These are phyloP conservation scores for Cardamine chenopodiifolia DNA, from an alignment of 345 rosid genomes.

Conservation along the genomic window DNA sequence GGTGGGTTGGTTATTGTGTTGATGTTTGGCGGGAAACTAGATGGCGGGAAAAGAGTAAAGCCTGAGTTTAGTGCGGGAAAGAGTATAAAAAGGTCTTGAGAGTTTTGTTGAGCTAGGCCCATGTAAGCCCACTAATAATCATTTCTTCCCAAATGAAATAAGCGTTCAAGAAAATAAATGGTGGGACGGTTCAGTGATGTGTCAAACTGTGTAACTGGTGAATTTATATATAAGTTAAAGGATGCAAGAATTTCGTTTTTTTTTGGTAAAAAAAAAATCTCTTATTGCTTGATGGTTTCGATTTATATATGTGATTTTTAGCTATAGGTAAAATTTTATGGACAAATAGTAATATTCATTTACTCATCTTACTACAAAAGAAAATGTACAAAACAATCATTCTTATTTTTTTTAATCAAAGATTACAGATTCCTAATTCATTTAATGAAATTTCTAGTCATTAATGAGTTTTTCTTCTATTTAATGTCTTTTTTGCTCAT, in stretches of 20 bases:
- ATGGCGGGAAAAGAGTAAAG: conserved; percentile 32
- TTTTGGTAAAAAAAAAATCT: not conserved
- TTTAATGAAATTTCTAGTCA: not conserved
- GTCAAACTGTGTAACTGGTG: not conserved
- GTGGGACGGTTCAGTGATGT: not conserved
- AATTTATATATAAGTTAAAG: not conserved
- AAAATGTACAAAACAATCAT: too few species aligned
- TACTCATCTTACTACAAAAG: not conserved
- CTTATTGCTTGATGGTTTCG: too few species aligned
- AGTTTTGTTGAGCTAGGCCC: conserved; percentile 1
- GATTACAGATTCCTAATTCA: not conserved
- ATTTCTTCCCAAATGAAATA: too few species aligned
- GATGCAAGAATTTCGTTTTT: not conserved
- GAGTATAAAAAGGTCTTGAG: not conserved
- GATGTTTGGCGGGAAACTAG: conserved; percentile 37
- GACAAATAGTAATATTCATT: too few species aligned
- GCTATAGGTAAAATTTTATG: not conserved
- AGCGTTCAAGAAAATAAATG: too few species aligned
- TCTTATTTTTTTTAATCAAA: not conserved
- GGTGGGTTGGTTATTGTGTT: conserved; percentile 4
- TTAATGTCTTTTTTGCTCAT: too few species aligned
- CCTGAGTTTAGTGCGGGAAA: conserved; percentile 28
- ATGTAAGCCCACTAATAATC: conserved; percentile 1
- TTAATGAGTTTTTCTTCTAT: not conserved
- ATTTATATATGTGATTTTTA: too few species aligned